A percentile compares a stretch with the other conserved stretches of the same genome.
These are phyloP conservation scores for Saturnispora kantuleensis DNA, from an alignment of 805 yeast species.

Conservation along the genomic window DNA sequence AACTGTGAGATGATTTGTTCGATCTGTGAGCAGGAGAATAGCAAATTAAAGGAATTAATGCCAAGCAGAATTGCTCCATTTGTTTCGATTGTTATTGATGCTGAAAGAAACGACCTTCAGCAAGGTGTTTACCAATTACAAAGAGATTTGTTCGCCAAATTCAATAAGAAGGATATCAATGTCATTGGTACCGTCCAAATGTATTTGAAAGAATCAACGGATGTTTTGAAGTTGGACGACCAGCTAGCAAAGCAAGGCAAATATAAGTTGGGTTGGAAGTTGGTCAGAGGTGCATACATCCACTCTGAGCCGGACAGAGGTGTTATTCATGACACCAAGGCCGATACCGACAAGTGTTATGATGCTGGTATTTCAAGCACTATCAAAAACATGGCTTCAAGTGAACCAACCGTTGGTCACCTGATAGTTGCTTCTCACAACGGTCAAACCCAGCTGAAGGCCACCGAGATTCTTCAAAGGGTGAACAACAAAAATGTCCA, in stretches of 20 bases:
- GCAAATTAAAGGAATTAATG: constrained; percentile 35
- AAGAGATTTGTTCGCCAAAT: constrained; percentile 64
- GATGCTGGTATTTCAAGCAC: constrained; percentile 58
- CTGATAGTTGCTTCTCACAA: constrained; percentile 90
- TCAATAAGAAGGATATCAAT: constrained; percentile 56
- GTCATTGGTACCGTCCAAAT: constrained; percentile 90
- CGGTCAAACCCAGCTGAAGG: constrained; percentile 62
- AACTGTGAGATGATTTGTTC: constrained; percentile 59
- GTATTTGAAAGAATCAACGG: constrained; percentile 68
- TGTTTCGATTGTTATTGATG: constrained; percentile 75
- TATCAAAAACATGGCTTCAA: constrained; percentile 45
- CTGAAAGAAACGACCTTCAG: constrained; percentile 83
- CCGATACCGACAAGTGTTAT: constrained; percentile 70
- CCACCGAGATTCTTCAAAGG: constrained; percentile 43
- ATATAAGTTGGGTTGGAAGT: constrained; percentile 75
- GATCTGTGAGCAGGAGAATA: constrained; percentile 45
- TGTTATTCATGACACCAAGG: constrained; percentile 68
- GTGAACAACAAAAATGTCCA: constrained; percentile 22
- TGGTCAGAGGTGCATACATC: constrained; percentile 92
- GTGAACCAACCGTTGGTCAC: constrained; percentile 47
- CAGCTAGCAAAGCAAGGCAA: constrained; percentile 47
- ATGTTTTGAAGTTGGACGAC: constrained; percentile 53
- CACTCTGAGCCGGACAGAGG: constrained; percentile 74
- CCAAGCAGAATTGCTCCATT: constrained; percentile 66
- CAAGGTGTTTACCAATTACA: constrained; percentile 87